Percentiles rank a stretch among this genome's conserved stretches.
Evolutionary conservation across 441 rosid genomes (phyloP).

Genomic region (Eruca vesicaria): DNA sequence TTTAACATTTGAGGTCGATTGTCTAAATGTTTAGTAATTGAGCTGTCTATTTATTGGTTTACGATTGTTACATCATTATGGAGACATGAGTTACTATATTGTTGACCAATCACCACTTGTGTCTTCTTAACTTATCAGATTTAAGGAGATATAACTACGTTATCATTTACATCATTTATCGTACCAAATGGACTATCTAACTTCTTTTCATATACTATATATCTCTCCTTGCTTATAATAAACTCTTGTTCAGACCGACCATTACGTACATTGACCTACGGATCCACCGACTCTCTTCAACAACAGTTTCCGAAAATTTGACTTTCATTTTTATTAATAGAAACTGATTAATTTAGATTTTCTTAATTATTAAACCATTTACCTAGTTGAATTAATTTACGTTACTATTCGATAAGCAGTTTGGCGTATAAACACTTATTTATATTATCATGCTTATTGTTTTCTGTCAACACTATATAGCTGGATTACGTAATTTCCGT

Average conservation of each 20-base stretch:
- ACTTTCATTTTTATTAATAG: background rate
- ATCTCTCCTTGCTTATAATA: slow-evolving; percentile 6
- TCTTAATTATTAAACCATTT: background rate
- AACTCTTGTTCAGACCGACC: slow-evolving; percentile 20
- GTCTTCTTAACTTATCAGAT: background rate
- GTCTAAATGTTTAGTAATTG: background rate
- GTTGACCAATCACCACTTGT: background rate
- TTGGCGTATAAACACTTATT: background rate
- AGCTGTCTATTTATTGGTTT: background rate
- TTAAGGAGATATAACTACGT: background rate
- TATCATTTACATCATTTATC: slow-evolving; percentile 1
- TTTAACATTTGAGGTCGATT: background rate
- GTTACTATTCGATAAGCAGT: background rate
- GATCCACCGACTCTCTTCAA: slow-evolving; percentile 19
- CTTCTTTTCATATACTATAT: background rate
- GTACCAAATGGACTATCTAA: slow-evolving; percentile 3
- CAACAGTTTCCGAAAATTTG: slow-evolving; percentile 1
- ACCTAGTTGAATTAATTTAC: background rate
- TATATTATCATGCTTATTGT: background rate
- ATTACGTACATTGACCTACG: slow-evolving; percentile 12
- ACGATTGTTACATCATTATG: background rate
- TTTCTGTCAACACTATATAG: background rate
- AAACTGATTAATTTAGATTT: background rate
- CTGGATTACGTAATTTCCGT: slow-evolving; percentile 26
- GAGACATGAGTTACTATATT: background rate